Conservation (phyloP, 2,329 filamentous ascomycete species). For the Penicillium concentricum region DNA sequence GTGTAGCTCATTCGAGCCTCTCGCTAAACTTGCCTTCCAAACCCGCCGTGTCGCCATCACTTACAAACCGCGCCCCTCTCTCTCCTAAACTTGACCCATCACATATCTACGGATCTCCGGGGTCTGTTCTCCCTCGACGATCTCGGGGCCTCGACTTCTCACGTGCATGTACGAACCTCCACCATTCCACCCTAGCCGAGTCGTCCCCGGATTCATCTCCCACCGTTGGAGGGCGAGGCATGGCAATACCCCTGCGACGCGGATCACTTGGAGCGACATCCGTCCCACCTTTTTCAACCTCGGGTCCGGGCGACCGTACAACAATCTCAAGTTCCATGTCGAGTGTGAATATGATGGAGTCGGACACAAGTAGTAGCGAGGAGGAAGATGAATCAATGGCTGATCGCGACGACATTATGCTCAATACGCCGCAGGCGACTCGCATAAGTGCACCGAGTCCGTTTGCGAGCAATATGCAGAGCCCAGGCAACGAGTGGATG, state of each 20-base stretch:
- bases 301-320: conserved; percentile 67
- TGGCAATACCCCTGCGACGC: conserved; percentile 59
- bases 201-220: conserved; percentile 89
- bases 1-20: conserved; percentile 62
- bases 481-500: conserved; percentile 62
- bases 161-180: conserved; percentile 85
- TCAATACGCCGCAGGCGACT: conserved; percentile 70
- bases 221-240: conserved; percentile 68
- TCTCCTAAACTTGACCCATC: conserved; percentile 84
- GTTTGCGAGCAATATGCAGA: conserved; percentile 49
- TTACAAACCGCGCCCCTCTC: conserved; percentile 63
- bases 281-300: conserved; percentile 67
- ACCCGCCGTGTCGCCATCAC: conserved; percentile 49
- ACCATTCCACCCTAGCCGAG: conserved; percentile 91
- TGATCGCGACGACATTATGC: conserved; percentile 72
- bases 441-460: conserved; percentile 52
- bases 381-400: conserved; percentile 61
- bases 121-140: conserved; percentile 81
- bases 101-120: conserved; percentile 81
- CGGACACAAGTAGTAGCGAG: conserved; percentile 72
- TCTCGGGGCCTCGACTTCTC: conserved; percentile 93
- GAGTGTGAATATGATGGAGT: conserved; percentile 74
- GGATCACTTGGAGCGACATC: conserved; percentile 60
- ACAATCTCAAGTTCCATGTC: conserved; percentile 77
- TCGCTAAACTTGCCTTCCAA: conserved; percentile 67